phyloP scores from a whole-genome alignment of 768 basidiomycete species.

The Lentinula edodes region DNA sequence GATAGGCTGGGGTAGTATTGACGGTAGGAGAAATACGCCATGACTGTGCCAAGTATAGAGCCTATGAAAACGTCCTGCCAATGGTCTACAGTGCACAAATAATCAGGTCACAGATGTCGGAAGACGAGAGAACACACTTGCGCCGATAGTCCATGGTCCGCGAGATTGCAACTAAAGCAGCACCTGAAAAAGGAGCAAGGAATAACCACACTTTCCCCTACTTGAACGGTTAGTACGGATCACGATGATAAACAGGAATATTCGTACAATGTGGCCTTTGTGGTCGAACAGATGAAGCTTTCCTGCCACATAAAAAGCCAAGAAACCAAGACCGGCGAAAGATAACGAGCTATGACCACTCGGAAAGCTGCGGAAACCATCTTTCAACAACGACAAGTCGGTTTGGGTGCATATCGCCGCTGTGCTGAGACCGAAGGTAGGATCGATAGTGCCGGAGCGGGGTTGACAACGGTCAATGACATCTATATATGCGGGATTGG shows the following conservation, averaged over 20 bases:
- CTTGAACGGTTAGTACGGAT: background rate
- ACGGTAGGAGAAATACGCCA: slow-evolving; percentile 74
- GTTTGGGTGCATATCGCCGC: slow-evolving; percentile 76
- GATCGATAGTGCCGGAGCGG: slow-evolving; percentile 53
- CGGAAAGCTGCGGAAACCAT: slow-evolving; percentile 91
- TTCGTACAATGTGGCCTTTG: slow-evolving; percentile 62
- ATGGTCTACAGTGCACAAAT: slow-evolving; percentile 52
- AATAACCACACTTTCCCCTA: slow-evolving; percentile 83
- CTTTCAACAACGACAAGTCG: slow-evolving; percentile 49
- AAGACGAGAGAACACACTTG: slow-evolving; percentile 17
- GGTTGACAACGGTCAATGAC: slow-evolving; percentile 72
- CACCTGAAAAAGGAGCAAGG: slow-evolving; percentile 70
- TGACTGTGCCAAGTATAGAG: slow-evolving; percentile 61
- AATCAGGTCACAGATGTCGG: background rate
- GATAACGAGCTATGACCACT: slow-evolving; percentile 83
- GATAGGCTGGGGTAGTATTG: slow-evolving; percentile 80
- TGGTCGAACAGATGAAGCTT: slow-evolving; percentile 89
- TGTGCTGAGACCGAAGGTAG: slow-evolving; percentile 67
- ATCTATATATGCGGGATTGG: slow-evolving; percentile 30
- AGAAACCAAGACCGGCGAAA: slow-evolving; percentile 88
- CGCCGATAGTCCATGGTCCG: slow-evolving; percentile 92
- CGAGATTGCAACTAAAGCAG: slow-evolving; percentile 74
- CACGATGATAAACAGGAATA: background rate
- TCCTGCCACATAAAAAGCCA: slow-evolving; percentile 85
- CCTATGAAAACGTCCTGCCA: slow-evolving; percentile 90